phyloP scores from a whole-genome alignment of 352 stramenopile species.

The Pythium dissotocum region DNA sequence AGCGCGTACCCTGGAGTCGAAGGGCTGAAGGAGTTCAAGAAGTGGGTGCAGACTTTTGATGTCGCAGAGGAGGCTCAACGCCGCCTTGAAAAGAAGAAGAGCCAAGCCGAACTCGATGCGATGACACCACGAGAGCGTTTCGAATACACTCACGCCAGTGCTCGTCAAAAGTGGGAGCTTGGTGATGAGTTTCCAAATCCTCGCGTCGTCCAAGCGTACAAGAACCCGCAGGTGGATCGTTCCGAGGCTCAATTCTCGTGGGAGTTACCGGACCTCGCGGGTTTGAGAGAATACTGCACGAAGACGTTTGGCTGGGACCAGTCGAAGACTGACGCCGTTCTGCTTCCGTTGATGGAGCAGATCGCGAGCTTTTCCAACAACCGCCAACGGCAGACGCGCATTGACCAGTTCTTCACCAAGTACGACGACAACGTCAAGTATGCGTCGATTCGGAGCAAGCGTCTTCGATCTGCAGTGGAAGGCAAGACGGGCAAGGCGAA shows the following conservation, averaged over 20 bases:
- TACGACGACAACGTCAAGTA: conserved; percentile 97
- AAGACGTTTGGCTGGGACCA: conserved; percentile 93
- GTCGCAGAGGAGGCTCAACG: conserved; percentile 54
- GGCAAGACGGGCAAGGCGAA: conserved; percentile 27
- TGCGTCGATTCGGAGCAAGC: conserved; percentile 90
- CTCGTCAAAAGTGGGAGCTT: conserved; percentile 90
- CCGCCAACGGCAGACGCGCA: conserved; percentile 80
- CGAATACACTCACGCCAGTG: conserved; percentile 90
- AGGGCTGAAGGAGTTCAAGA: conserved; percentile 82
- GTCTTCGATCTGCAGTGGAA: conserved; percentile 81
- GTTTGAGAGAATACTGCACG: conserved; percentile 86
- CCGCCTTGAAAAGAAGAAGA: conserved; percentile 58
- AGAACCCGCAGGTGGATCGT: conserved; percentile 87
- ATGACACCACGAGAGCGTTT: conserved; percentile 76
- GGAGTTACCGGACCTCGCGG: conserved; percentile 87
- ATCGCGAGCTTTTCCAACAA: conserved; percentile 39
- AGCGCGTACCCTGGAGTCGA: conserved; percentile 82
- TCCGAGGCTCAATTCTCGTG: conserved; percentile 92
- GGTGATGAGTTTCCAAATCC: conserved; percentile 93
- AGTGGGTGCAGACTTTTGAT: conserved; percentile 73
- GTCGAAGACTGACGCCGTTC: conserved; percentile 85
- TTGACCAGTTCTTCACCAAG: conserved; percentile 95
- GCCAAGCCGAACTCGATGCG: conserved; percentile 42
- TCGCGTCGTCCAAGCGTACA: conserved; percentile 93
- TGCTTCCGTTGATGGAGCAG: conserved; percentile 88